These are phyloP conservation scores for Cronartium ribicola DNA, from an alignment of 1,284 basidiomycete species.

Conservation along the genomic window DNA sequence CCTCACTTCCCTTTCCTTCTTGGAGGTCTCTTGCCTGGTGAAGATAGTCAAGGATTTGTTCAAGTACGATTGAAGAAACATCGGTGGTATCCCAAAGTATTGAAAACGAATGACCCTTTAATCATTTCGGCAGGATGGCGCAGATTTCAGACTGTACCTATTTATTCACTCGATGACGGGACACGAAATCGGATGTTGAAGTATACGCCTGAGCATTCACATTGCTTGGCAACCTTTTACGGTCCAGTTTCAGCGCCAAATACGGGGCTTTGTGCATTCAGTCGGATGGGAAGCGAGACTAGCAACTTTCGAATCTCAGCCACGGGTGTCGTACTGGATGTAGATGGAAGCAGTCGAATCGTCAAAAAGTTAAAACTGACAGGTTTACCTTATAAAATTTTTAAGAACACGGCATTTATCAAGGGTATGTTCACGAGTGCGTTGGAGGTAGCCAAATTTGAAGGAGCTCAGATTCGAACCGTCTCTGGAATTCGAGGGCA, in stretches of 20 bases:
- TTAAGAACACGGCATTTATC: slow-evolving; percentile 98
- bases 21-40: slow-evolving; percentile 84
- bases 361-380: slow-evolving; percentile 99
- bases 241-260: slow-evolving; percentile 86
- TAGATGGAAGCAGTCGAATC: slow-evolving; percentile 85
- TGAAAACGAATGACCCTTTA: slow-evolving; percentile 96
- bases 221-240: slow-evolving; percentile 95
- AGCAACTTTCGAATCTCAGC: slow-evolving; percentile 84
- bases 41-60: slow-evolving; percentile 86
- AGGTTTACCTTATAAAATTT: slow-evolving; percentile 90
- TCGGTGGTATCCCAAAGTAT: slow-evolving; percentile 83
- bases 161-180: slow-evolving; percentile 94
- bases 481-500: slow-evolving; percentile 95
- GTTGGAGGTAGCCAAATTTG: slow-evolving; percentile 95
- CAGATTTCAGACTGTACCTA: slow-evolving; percentile 87
- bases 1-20: slow-evolving; percentile 84
- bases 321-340: slow-evolving; percentile 88
- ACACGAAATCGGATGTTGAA: slow-evolving; percentile 99
- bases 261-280: slow-evolving; percentile 96
- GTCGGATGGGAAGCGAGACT: slow-evolving; percentile 65
- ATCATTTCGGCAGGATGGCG: slow-evolving; percentile 95
- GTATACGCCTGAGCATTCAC: slow-evolving; percentile 99
- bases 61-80: slow-evolving; percentile 96
- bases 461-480: slow-evolving; percentile 90
- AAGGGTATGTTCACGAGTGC: slow-evolving; percentile 94